These are phyloP conservation scores for Tetracladium marchalianum DNA, from an alignment of 495 filamentous ascomycete species.

Conservation along the genomic window DNA sequence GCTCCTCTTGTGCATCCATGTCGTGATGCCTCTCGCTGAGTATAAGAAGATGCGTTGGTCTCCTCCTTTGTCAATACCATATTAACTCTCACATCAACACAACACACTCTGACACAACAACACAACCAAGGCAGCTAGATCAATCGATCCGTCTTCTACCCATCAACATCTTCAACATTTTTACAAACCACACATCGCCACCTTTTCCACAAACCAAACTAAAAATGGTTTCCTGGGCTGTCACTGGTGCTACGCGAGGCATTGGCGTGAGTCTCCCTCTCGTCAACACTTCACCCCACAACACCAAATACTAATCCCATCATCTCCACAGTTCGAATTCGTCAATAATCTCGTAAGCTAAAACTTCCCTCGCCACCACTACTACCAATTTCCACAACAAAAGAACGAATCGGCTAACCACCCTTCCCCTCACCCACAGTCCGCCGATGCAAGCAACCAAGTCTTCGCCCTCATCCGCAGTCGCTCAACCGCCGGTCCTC, in stretches of 20 bases:
- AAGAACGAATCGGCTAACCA: neutral
- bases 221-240: conserved; percentile 2
- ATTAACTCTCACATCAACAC: too few species aligned
- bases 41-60: neutral
- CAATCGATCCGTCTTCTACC: neutral
- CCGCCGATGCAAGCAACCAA: conserved; percentile 3
- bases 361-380: neutral
- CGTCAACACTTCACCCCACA: too few species aligned
- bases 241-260: conserved; percentile 1
- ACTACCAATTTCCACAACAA: neutral
- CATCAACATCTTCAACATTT: neutral
- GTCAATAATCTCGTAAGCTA: conserved; percentile 1
- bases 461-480: conserved; percentile 19
- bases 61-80: neutral
- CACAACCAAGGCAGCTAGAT: too few species aligned
- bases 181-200: neutral
- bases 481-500: conserved; percentile 11
- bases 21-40: too few species aligned
- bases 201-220: neutral
- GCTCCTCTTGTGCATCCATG: too few species aligned
- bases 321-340: neutral
- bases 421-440: neutral
- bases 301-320: neutral
- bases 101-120: too few species aligned
- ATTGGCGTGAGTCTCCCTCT: neutral